Base-by-base conservation (phyloP, 1,284 basidiomycete species). In the Sanghuangporus sanghuang region DNA sequence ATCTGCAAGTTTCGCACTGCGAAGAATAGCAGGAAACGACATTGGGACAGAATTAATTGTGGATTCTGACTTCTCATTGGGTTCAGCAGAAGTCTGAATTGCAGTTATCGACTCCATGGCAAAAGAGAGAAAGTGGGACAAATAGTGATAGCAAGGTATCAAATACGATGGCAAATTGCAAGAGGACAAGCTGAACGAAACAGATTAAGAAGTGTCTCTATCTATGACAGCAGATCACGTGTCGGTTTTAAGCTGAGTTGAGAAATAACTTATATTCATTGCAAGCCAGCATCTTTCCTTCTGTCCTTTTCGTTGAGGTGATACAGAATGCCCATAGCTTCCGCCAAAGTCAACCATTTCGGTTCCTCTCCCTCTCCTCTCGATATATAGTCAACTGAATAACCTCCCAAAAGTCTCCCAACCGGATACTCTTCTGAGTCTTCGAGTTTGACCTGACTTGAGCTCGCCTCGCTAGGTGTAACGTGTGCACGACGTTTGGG, bases 21-120 rank as follows among this genome's bases (percentile, higher is more conserved):
- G 82, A 32, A 90, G 77, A 66, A 89, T 75, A 2, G 88, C 80
- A 1, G 88, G 89, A 71, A 91, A 91, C 0, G 89, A 89, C 66
- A 90, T 78, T 1, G 80, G 79, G 0, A 85, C 64, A n/a, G 82
- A 79, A 18, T 38, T 66, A 14, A 62, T 48, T 11, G 56, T 46
- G n/a, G 35, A 38, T 12, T 50, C 58, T 52, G 58, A 11, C 14
- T 39, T 53, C 18, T 35, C 35, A 40, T 8, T 32, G 40, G 16
- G 8, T 7, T 48, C 57, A 18, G 44, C 57, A 59, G 49, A 23
- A 23, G 1, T 27, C n/a, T 21, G 49, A 27, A 14, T 8, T 11
- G 21, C 16, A n/a, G 16, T 46, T 7, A n/a, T 18, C 8, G 16
- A 8, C 21, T 46, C 44, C 44, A 46, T 46, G 16, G 44, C 44